Base-by-base conservation (phyloP, 352 stramenopile species). In the Phytophthora pinifolia region DNA sequence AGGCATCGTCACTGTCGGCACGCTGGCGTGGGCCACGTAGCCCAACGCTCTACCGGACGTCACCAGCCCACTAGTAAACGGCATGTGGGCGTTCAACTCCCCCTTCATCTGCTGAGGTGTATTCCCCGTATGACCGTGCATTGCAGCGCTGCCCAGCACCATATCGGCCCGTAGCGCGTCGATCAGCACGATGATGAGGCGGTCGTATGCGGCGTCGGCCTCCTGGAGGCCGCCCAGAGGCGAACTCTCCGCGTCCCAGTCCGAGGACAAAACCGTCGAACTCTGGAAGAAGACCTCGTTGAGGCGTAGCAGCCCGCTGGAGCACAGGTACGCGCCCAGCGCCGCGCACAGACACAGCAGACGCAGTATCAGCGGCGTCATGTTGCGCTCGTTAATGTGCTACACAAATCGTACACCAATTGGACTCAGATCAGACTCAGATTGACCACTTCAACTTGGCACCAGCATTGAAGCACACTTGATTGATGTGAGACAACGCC, bases 1-100 rank as follows among this genome's bases (percentile, higher is more conserved):
- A 36, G 87, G 87, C 87, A 96, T 96, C 18, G 87, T 96, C 44
- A 96, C 87, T 4, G 87, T 96, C 6, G 87, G 87, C 5, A 93
- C 74, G 55, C 80, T 90, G 10, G 87, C 87, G 46, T 93, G 72
- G 9, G 74, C 83, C 7, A 96, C 67, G 59, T 88, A 96, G 4
- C 74, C 79, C 6, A 88, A 59, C 32, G 82, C 83, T 25, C 42
- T n/a, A 0, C 79, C 76, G 0, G 69, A 74, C 2, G 48, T 59
- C 7, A 92, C 67, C 1, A 92, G 65, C 0, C 49, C 36, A 9
- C 70, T 71, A 3, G 82, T 84, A 58, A 83, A 91, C 27, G 75
- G 77, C 78, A 94, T 94, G 43, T 88, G 48, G 10, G 38, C 61
- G 27, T 76, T 87, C 8, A 94, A 65, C 30, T 96, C 81, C 12